Percentiles rank a stretch among this genome's conserved stretches.
These are phyloP conservation scores for Lactarius tabidus DNA, from an alignment of 768 basidiomycete species.

Conservation along the genomic window DNA sequence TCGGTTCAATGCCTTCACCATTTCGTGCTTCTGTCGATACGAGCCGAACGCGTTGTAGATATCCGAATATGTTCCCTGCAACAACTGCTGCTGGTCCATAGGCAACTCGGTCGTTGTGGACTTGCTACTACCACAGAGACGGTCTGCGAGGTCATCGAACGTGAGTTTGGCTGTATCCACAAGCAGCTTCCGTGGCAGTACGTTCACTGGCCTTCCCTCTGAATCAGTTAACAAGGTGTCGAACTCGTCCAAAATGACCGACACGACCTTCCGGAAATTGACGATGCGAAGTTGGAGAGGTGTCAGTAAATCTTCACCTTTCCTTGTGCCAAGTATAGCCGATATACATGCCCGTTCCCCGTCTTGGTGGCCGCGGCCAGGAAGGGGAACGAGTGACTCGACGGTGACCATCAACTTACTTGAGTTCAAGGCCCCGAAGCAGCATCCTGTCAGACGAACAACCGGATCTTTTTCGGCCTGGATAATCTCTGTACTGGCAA, in stretches of 20 bases:
- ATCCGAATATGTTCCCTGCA: neutral
- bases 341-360: neutral
- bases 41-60: neutral
- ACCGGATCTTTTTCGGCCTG: neutral
- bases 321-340: neutral
- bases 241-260: neutral
- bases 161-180: neutral
- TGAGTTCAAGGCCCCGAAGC: neutral
- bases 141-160: neutral
- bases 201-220: neutral
- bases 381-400: neutral
- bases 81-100: neutral
- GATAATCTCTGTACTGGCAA: neutral
- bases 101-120: fast-evolving
- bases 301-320: neutral
- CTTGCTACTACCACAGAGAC: neutral
- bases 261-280: neutral
- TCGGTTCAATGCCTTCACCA: neutral
- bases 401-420: neutral
- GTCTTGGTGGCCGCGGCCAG: neutral
- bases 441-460: neutral
- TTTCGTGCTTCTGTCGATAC: neutral
- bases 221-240: neutral
- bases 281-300: neutral
- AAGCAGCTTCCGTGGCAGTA: too few species aligned